phyloP scores from a whole-genome alignment of 2,329 filamentous ascomycete species.

The Penicillium olsonii region DNA sequence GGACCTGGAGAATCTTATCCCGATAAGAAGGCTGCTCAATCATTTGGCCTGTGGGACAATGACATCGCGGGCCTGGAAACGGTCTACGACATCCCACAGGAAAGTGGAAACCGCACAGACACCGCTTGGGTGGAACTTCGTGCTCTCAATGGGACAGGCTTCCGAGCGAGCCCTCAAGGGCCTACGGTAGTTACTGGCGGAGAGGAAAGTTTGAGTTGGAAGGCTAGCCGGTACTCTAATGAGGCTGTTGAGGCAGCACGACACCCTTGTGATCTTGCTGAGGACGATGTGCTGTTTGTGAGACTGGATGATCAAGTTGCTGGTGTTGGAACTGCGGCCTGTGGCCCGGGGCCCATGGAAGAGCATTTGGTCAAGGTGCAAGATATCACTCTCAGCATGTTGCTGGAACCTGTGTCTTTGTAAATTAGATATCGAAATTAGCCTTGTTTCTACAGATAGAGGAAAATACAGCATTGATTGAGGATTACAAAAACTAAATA shows the following conservation, averaged over 20 bases:
- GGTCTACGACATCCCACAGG: conserved; percentile 29
- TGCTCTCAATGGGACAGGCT: conserved; percentile 5
- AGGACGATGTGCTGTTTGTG: conserved; percentile 4
- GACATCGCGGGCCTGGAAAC: conserved; percentile 22
- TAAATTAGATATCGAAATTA: background rate
- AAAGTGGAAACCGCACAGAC: conserved; percentile 26
- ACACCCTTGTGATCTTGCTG: conserved; percentile 6
- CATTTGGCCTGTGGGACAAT: conserved; percentile 20
- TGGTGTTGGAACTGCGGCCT: conserved; percentile 9
- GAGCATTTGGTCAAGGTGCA: conserved; percentile 9
- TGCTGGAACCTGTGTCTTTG: conserved; percentile 6
- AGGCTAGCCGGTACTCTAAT: conserved; percentile 7
- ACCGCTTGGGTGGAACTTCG: conserved; percentile 23
- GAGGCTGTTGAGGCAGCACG: conserved; percentile 4
- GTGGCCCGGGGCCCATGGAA: conserved; percentile 7
- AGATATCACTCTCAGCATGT: conserved; percentile 6
- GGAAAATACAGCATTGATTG: too few relatives aligned
- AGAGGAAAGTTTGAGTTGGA: conserved; percentile 4
- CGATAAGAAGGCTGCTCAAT: conserved; percentile 27
- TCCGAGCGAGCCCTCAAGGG: conserved; percentile 5
- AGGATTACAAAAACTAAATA: too few relatives aligned
- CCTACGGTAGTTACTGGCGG: conserved; percentile 2
- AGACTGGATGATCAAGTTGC: conserved; percentile 7
- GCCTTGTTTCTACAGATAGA: background rate
- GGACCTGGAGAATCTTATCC: conserved; percentile 30